Conservation (phyloP, 129 eudicot species). For the Arctium lappa region DNA sequence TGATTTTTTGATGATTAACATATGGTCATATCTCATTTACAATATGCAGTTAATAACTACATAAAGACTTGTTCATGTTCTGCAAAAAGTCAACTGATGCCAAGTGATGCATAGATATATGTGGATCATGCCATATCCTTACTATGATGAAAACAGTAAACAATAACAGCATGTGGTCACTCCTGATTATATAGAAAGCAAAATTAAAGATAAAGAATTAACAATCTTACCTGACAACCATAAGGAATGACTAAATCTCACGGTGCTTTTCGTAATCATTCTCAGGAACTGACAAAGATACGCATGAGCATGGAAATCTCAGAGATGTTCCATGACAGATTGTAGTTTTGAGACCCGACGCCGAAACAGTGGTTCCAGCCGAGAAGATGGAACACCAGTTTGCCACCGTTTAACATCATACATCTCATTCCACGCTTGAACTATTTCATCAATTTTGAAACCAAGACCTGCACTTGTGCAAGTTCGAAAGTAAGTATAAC, state of each 20-base stretch:
- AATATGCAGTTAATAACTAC: too few relatives aligned
- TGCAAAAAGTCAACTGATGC: background rate
- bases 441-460: slow-evolving; percentile 86
- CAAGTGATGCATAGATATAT: background rate
- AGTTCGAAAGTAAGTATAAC: slow-evolving; percentile 8
- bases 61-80: background rate
- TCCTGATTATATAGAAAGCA: background rate
- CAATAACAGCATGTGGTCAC: background rate
- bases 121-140: background rate
- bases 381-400: slow-evolving; percentile 69
- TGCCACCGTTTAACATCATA: slow-evolving; percentile 96
- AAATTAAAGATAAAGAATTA: slow-evolving; percentile 14
- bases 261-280: slow-evolving; percentile 9
- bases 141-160: background rate
- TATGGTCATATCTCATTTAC: too few relatives aligned
- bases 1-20: too few relatives aligned
- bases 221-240: slow-evolving; percentile 24
- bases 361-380: slow-evolving; percentile 80
- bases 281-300: background rate
- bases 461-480: slow-evolving; percentile 44
- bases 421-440: slow-evolving; percentile 98
- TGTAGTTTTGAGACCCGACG: slow-evolving; percentile 79
- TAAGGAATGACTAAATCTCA: slow-evolving; percentile 18
- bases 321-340: slow-evolving; percentile 53
- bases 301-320: slow-evolving; percentile 5